Evolutionary conservation across 805 yeast species (phyloP).

Genomic region (Tetrapisispora pingtungensis): DNA sequence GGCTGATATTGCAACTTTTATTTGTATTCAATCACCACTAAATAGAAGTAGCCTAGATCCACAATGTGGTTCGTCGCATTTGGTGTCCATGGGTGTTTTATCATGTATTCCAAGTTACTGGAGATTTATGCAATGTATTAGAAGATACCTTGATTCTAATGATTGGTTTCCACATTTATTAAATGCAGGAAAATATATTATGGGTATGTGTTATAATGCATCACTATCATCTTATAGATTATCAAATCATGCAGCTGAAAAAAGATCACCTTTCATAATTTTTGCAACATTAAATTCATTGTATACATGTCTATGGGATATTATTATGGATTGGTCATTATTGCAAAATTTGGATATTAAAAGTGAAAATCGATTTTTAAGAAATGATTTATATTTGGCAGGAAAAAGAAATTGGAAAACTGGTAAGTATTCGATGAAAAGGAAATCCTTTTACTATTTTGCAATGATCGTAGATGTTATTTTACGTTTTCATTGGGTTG

Average conservation of each 20-base stretch:
- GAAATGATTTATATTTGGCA: constrained; percentile 65
- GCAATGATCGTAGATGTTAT: constrained; percentile 68
- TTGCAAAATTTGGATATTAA: constrained; percentile 35
- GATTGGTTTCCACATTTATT: constrained; percentile 96
- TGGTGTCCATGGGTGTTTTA: constrained; percentile 73
- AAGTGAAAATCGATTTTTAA: constrained; percentile 45
- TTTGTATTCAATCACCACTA: constrained; percentile 59
- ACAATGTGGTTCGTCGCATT: constrained; percentile 66
- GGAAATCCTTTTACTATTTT: constrained; percentile 47
- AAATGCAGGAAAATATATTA: constrained; percentile 67
- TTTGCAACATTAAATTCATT: constrained; percentile 69
- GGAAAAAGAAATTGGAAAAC: constrained; percentile 28
- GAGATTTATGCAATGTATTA: constrained; percentile 81
- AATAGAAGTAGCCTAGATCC: constrained; percentile 35
- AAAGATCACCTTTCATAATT: constrained; percentile 53
- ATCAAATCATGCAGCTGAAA: constrained; percentile 22
- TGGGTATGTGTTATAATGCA: constrained; percentile 59
- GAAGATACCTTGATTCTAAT: constrained; percentile 88
- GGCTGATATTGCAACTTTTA: constrained; percentile 76
- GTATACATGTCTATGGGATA: constrained; percentile 72
- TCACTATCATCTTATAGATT: constrained; percentile 65
- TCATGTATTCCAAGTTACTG: constrained; percentile 78
- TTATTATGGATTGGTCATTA: constrained; percentile 93
- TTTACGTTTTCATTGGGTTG: constrained; percentile 84
- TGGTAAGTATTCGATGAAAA: constrained; percentile 21